A percentile compares a stretch with the other conserved stretches of the same genome.
phyloP scores from a whole-genome alignment of 306 rosid genomes.

The Ormosia semicastrata region DNA sequence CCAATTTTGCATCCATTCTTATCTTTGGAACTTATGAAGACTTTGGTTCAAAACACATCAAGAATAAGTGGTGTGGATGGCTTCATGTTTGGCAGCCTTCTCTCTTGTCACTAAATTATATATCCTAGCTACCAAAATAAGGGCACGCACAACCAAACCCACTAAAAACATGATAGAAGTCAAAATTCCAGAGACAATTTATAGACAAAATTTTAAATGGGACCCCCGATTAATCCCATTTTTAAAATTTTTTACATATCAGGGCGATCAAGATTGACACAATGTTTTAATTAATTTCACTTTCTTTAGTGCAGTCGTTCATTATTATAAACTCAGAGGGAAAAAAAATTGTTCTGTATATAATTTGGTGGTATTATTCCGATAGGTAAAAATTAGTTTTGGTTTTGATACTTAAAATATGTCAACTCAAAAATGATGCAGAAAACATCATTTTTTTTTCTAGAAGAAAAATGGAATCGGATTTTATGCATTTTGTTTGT shows the following conservation, averaged over 20 bases:
- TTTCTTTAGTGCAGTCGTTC: background rate
- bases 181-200: slow-evolving; percentile 7
- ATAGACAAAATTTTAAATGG: background rate
- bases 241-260: background rate
- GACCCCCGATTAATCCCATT: background rate
- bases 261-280: background rate
- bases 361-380: background rate
- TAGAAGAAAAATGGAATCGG: background rate
- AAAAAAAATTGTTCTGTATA: background rate
- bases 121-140: background rate
- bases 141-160: slow-evolving; percentile 28
- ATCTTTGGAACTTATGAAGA: slow-evolving; percentile 40
- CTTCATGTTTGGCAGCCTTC: slow-evolving; percentile 14
- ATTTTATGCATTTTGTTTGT: slow-evolving; percentile 7
- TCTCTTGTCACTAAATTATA: background rate
- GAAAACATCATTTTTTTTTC: background rate
- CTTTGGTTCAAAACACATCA: slow-evolving; percentile 21
- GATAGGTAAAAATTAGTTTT: background rate
- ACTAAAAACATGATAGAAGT: slow-evolving; percentile 18
- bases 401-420: background rate
- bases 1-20: slow-evolving; percentile 23
- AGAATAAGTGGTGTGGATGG: background rate
- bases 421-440: background rate
- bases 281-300: background rate
- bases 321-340: background rate